Evolutionary conservation across 225 moss, liverwort and hornwort genomes (phyloP).

Genomic region (Climacium dendroides): DNA sequence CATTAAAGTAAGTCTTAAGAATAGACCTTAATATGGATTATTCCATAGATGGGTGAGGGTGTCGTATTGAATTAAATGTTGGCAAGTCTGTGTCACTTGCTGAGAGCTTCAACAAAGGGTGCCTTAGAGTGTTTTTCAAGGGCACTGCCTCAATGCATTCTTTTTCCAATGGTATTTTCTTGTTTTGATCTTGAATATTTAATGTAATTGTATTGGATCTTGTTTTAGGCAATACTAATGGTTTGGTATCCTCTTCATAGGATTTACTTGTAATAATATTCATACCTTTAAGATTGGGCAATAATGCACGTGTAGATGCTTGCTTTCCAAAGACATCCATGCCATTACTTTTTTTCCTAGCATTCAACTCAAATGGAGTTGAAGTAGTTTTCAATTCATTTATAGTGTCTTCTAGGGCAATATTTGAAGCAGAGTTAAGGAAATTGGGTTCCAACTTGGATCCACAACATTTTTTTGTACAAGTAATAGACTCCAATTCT

Average conservation of each 20-base stretch:
- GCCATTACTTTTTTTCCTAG: neutral
- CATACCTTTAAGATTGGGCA: neutral
- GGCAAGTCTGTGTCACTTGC: conserved; percentile 5
- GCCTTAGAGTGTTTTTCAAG: neutral
- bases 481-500: neutral
- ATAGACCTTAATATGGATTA: neutral
- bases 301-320: neutral
- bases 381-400: neutral
- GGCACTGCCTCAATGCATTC: neutral
- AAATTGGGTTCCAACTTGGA: neutral
- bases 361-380: neutral
- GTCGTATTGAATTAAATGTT: neutral
- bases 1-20: neutral
- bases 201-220: neutral
- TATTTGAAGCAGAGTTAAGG: neutral
- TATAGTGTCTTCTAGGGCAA: neutral
- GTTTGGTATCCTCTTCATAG: neutral
- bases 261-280: neutral
- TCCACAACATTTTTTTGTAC: neutral
- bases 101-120: neutral
- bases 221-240: neutral
- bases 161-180: neutral
- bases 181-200: neutral
- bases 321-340: neutral
- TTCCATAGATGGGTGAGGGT: neutral